Percentiles rank a stretch among this genome's conserved stretches.
These are phyloP conservation scores for Sesbania bispinosa DNA, from an alignment of 306 rosid genomes.

Conservation along the genomic window DNA sequence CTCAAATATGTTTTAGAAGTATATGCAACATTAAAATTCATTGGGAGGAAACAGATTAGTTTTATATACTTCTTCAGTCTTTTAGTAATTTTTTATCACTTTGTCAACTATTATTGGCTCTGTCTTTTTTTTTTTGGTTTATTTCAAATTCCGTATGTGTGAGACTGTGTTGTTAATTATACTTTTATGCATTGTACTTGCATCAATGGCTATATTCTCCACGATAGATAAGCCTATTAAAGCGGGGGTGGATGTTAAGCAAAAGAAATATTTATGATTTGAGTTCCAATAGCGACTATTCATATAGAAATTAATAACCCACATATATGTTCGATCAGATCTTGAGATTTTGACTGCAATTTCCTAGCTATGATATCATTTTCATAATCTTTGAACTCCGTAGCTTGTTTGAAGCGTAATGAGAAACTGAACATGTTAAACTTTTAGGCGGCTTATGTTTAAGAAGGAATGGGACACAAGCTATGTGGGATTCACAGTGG, in stretches of 20 bases:
- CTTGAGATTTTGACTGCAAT: background rate
- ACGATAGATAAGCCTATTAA: background rate
- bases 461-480: slow-evolving; percentile 62
- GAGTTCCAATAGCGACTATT: background rate
- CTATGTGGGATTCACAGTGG: slow-evolving; percentile 71
- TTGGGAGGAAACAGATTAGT: background rate
- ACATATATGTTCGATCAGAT: slow-evolving; percentile 2
- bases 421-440: slow-evolving; percentile 27
- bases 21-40: background rate
- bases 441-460: slow-evolving; percentile 78
- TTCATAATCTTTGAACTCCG: slow-evolving; percentile 6
- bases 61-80: background rate
- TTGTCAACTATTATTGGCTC: background rate
- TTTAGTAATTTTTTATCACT: background rate
- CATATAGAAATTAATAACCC: background rate
- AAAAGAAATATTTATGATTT: slow-evolving; percentile 1
- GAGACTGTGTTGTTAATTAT: background rate
- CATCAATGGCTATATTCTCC: background rate
- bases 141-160: background rate
- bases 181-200: background rate
- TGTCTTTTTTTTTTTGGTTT: background rate
- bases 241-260: background rate
- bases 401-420: slow-evolving; percentile 11
- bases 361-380: background rate
- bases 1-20: background rate